These are phyloP conservation scores for Avena eriantha DNA, from an alignment of 176 grass and related monocot genomes.

Conservation along the genomic window DNA sequence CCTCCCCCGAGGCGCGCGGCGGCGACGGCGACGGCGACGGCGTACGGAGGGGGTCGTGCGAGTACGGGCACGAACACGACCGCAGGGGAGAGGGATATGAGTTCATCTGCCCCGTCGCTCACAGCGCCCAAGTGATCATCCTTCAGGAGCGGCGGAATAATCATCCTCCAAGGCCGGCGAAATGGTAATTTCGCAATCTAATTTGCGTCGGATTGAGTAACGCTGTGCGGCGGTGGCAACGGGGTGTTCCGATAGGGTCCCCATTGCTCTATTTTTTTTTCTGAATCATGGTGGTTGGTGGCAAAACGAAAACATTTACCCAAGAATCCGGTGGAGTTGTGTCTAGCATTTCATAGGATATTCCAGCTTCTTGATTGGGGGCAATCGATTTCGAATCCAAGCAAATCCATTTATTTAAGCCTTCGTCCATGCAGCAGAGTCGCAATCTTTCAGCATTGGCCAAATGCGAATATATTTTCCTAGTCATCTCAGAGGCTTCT, in stretches of 20 bases:
- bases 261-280: background rate
- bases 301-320: background rate
- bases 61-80: background rate
- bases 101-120: background rate
- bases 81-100: constrained; percentile 39
- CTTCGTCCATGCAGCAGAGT: background rate
- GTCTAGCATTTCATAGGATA: background rate
- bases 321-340: background rate
- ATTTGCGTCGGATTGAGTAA: too few species aligned
- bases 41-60: background rate
- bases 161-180: constrained; percentile 25
- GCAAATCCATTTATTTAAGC: background rate
- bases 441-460: background rate
- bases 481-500: background rate
- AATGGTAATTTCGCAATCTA: constrained; percentile 44
- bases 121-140: constrained; percentile 30
- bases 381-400: background rate
- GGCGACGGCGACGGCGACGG: background rate
- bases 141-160: background rate
- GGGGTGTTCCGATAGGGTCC: background rate
- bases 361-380: background rate
- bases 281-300: background rate
- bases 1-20: background rate
- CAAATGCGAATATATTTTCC: constrained; percentile 4
- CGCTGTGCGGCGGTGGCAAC: background rate